These are phyloP conservation scores for Fusarium abutilonis DNA, from an alignment of 2,329 filamentous ascomycete species.

Conservation along the genomic window DNA sequence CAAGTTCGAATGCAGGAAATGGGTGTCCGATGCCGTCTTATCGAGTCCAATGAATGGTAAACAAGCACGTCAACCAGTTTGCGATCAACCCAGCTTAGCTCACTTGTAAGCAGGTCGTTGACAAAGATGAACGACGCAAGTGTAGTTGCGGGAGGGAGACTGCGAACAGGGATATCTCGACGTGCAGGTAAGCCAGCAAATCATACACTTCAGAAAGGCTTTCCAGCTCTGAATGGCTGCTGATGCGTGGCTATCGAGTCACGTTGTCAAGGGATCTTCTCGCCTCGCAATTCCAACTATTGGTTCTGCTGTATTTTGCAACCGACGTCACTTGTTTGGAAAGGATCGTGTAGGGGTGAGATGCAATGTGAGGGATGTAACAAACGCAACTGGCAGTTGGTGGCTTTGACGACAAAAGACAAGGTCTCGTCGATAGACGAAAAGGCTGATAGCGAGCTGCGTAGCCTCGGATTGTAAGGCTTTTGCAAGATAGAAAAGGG, in stretches of 20 bases:
- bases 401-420: conserved; percentile 22
- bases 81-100: conserved; percentile 33
- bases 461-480: conserved; percentile 31
- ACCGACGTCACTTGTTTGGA: conserved; percentile 29
- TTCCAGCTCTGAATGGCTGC: conserved; percentile 42
- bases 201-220: conserved; percentile 36
- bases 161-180: conserved; percentile 37
- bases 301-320: conserved; percentile 32
- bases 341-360: conserved; percentile 20
- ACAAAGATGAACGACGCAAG: conserved; percentile 33
- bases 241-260: conserved; percentile 35
- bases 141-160: conserved; percentile 31
- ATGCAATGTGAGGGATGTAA: conserved; percentile 24
- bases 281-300: conserved; percentile 40
- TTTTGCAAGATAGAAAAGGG: conserved; percentile 27
- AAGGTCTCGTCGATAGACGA: conserved; percentile 20
- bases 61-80: conserved; percentile 24
- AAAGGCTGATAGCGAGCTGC: conserved; percentile 23
- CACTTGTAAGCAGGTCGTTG: conserved; percentile 30
- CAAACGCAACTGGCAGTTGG: conserved; percentile 16
- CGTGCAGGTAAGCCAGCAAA: conserved; percentile 40
- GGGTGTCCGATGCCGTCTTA: conserved; percentile 15
- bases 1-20: conserved; percentile 18
- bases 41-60: conserved; percentile 26
- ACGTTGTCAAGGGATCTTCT: conserved; percentile 36